phyloP scores from a whole-genome alignment of 495 filamentous ascomycete species.

The Hypomontagnella monticulosa region DNA sequence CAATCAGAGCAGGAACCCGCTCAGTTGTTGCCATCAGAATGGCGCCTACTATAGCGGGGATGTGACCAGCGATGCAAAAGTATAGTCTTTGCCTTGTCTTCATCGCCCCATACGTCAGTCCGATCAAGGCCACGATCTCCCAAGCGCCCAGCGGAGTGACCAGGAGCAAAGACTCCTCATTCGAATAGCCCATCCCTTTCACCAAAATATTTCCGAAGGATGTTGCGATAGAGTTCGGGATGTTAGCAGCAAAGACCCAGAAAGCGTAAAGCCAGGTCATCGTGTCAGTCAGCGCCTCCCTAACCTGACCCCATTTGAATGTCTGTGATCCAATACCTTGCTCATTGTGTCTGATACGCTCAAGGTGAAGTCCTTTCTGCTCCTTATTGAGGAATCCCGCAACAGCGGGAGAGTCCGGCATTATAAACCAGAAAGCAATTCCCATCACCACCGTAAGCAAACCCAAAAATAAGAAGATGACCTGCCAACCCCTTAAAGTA shows the following conservation, averaged over 20 bases:
- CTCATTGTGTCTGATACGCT: conserved; percentile 69
- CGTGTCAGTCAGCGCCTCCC: conserved; percentile 60
- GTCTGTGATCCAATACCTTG: conserved; percentile 75
- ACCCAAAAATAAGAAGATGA: conserved; percentile 73
- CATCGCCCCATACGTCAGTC: conserved; percentile 39
- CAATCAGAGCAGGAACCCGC: conserved; percentile 70
- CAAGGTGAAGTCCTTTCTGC: conserved; percentile 67
- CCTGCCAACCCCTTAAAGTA: conserved; percentile 69
- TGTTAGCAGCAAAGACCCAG: conserved; percentile 68
- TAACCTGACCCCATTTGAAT: conserved; percentile 70
- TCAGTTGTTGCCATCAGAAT: conserved; percentile 69
- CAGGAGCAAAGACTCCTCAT: conserved; percentile 70
- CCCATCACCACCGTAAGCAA: conserved; percentile 67
- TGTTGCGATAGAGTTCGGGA: conserved; percentile 59
- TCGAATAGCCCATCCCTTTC: conserved; percentile 55
- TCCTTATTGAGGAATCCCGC: conserved; percentile 71
- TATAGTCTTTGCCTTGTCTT: conserved; percentile 36
- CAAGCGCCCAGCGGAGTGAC: conserved; percentile 73
- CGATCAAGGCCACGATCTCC: conserved; percentile 69
- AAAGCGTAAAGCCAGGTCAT: conserved; percentile 67
- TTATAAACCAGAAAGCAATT: conserved; percentile 67
- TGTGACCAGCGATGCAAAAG: conserved; percentile 54
- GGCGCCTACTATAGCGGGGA: conserved; percentile 64
- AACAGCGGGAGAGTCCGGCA: conserved; percentile 76
- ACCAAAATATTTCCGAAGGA: conserved; percentile 46